Evolutionary conservation across 2,329 filamentous ascomycete species (phyloP).

Genomic region (Cladosporium halotolerans): DNA sequence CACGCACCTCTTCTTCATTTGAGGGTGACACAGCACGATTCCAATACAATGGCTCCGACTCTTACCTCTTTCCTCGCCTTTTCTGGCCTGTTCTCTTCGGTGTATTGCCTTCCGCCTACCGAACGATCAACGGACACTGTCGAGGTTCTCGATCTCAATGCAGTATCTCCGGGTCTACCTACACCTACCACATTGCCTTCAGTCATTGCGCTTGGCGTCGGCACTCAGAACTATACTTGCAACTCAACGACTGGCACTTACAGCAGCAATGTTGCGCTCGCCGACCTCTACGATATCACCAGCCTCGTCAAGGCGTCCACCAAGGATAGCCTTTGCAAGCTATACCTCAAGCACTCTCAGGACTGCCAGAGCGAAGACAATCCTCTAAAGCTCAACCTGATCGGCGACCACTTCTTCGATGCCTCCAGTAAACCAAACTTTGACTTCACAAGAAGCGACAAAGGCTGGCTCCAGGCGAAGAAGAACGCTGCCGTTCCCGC

Average conservation of each 20-base stretch:
- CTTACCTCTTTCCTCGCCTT: conserved; percentile 1
- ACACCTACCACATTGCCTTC: conserved; percentile 12
- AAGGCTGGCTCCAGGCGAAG: conserved; percentile 35
- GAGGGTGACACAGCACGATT: not conserved
- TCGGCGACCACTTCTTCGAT: conserved; percentile 63
- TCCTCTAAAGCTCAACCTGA: conserved; percentile 14
- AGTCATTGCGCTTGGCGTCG: conserved; percentile 54
- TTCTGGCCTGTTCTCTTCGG: not conserved
- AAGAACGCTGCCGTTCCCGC: conserved; percentile 48
- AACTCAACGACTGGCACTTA: conserved; percentile 20
- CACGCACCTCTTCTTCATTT: not conserved
- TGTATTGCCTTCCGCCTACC: conserved; percentile 2
- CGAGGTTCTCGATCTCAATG: conserved; percentile 1
- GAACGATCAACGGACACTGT: conserved; percentile 3
- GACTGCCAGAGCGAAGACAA: conserved; percentile 6
- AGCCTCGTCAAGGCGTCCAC: conserved; percentile 31
- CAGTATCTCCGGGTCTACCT: conserved; percentile 8
- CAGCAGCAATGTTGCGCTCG: conserved; percentile 28
- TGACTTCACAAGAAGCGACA: conserved; percentile 31
- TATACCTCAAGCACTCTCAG: conserved; percentile 14
- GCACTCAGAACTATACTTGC: conserved; percentile 66
- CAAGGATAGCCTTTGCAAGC: conserved; percentile 15
- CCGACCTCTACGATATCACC: conserved; percentile 41
- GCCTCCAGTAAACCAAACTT: conserved; percentile 51
- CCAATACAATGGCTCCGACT: conserved; percentile 4